phyloP scores from a whole-genome alignment of 306 rosid species.

The Cicer arietinum region DNA sequence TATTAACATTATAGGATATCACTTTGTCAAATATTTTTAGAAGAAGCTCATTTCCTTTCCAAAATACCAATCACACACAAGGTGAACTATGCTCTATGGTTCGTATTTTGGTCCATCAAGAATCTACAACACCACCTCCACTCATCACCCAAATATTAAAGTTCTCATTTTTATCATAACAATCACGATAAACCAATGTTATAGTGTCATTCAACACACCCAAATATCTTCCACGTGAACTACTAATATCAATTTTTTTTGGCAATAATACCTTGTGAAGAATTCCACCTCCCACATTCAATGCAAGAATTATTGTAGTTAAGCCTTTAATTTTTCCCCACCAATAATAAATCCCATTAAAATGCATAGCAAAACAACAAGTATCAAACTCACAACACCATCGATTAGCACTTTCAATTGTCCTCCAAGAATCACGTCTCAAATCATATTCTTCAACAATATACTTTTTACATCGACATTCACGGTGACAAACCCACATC shows the following conservation, averaged over 20 bases:
- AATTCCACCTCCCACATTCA: conserved; percentile 25
- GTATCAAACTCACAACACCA: background rate
- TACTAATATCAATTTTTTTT: conserved; percentile 1
- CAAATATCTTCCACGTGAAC: conserved; percentile 4
- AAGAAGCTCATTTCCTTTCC: conserved; percentile 22
- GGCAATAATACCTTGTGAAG: background rate
- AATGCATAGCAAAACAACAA: background rate
- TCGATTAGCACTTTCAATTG: background rate
- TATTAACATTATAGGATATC: background rate
- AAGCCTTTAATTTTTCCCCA: background rate
- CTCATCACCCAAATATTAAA: background rate
- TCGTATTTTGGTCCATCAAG: conserved; percentile 3
- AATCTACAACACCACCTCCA: background rate
- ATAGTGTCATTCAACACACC: background rate
- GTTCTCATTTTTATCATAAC: background rate
- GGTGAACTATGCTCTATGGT: background rate
- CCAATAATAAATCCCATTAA: background rate
- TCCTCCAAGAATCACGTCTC: background rate
- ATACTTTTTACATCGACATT: background rate
- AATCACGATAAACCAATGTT: conserved; percentile 6
- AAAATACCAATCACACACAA: background rate
- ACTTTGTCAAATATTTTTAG: conserved; percentile 14
- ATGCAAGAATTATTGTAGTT: background rate
- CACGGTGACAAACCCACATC: background rate
- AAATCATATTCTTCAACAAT: conserved; percentile 7